These are phyloP conservation scores for Blastobotrys peoriensis DNA, from an alignment of 805 yeast genomes.

Conservation along the genomic window DNA sequence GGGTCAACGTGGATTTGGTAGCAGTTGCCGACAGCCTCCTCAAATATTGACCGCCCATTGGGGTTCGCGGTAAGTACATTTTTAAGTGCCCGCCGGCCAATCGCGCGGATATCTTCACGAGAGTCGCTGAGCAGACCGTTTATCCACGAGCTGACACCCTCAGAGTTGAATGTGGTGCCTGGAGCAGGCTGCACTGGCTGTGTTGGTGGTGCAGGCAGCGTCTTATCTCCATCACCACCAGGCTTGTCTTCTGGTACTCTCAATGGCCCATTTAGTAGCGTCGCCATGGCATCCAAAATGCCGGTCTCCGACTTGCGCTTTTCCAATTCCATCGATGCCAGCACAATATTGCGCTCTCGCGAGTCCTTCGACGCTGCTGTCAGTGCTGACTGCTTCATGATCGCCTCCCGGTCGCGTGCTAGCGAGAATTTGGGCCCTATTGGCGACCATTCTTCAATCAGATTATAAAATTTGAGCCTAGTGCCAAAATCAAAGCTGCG, in stretches of 20 bases:
- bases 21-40: slow-evolving; percentile 66
- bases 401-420: slow-evolving; percentile 62
- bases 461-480: slow-evolving; percentile 72
- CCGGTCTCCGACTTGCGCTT: slow-evolving; percentile 61
- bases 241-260: slow-evolving; percentile 27
- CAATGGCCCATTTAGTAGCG: slow-evolving; percentile 70
- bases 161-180: slow-evolving; percentile 53
- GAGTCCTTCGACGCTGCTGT: slow-evolving; percentile 34
- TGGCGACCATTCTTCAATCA: slow-evolving; percentile 92
- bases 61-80: slow-evolving; percentile 61
- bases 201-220: too few species aligned
- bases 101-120: slow-evolving; percentile 49
- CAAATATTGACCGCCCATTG: slow-evolving; percentile 43
- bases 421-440: slow-evolving; percentile 60
- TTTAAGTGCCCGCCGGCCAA: slow-evolving; percentile 67
- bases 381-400: slow-evolving; percentile 39
- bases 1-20: slow-evolving; percentile 36
- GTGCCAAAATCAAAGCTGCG: slow-evolving; percentile 71
- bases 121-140: slow-evolving; percentile 55
- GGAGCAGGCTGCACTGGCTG: too few species aligned
- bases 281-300: slow-evolving; percentile 78
- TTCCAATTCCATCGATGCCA: slow-evolving; percentile 77
- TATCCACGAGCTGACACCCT: slow-evolving; percentile 73
- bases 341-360: slow-evolving; percentile 34
- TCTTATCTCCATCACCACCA: too few species aligned